A percentile compares a stretch with the other conserved stretches of the same genome.
Evolutionary conservation across 371 early-diverging fungal species (phyloP).

Genomic region (Mucor saturninus): DNA sequence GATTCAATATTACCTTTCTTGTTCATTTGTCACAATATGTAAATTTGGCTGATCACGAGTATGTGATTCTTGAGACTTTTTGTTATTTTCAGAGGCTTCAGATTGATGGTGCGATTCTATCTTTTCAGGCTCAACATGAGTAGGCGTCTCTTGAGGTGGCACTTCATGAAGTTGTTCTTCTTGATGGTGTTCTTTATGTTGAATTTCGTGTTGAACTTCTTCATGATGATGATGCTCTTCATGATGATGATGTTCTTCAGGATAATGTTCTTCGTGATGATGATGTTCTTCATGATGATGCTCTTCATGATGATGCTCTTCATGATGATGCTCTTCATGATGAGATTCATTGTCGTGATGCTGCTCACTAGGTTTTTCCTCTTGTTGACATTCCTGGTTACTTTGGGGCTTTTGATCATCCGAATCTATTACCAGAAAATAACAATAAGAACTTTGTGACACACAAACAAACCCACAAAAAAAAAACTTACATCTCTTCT

Average conservation of each 20-base stretch:
- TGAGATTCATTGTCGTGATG: too few species aligned
- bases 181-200: conserved; percentile 16
- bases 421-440: neutral
- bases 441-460: conserved; percentile 3
- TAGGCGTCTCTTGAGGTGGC: conserved; percentile 19
- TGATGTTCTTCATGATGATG: neutral
- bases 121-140: conserved; percentile 1
- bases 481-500: conserved; percentile 2
- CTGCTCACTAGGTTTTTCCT: too few species aligned
- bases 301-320: neutral
- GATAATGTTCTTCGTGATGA: conserved; percentile 9
- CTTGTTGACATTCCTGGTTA: too few species aligned
- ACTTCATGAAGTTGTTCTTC: conserved; percentile 8
- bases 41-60: neutral
- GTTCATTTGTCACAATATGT: neutral
- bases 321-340: neutral
- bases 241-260: conserved; percentile 10
- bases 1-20: neutral
- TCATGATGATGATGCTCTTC: conserved; percentile 14
- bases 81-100: neutral
- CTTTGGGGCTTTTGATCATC: too few species aligned
- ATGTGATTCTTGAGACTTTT: neutral
- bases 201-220: conserved; percentile 16
- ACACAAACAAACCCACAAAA: neutral
- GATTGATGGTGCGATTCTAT: too few species aligned